Evolutionary conservation across 345 rosid species (phyloP).

Genomic region (Noccaea caerulescens): DNA sequence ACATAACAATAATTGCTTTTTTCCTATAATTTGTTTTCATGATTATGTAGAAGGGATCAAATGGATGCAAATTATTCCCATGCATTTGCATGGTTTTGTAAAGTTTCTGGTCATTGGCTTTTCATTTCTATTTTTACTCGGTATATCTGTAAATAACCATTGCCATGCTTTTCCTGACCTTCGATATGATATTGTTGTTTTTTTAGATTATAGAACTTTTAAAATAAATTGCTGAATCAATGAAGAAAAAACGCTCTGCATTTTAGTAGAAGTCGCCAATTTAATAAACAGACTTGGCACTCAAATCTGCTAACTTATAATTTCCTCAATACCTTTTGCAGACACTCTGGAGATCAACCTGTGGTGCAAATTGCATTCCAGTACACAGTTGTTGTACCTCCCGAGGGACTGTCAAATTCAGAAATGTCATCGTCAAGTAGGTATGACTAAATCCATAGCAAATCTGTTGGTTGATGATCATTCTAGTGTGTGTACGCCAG

Average conservation of each 20-base stretch:
- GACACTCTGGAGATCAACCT: slow-evolving; percentile 83
- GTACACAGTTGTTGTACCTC: slow-evolving; percentile 84
- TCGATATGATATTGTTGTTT: not conserved
- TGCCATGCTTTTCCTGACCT: slow-evolving; percentile 10
- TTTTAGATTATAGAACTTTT: not conserved
- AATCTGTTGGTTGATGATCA: slow-evolving; percentile 3
- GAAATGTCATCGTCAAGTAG: slow-evolving; percentile 61
- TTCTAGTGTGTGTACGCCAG: slow-evolving; percentile 1
- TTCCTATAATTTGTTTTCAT: slow-evolving; percentile 1
- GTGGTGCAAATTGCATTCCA: slow-evolving; percentile 94
- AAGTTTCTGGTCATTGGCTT: slow-evolving; percentile 13
- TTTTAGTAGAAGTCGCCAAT: slow-evolving; percentile 14
- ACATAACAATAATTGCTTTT: slow-evolving; percentile 3
- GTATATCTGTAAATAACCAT: not conserved
- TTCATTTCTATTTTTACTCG: not conserved
- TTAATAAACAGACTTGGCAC: not conserved
- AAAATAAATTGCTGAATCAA: not conserved
- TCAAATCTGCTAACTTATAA: slow-evolving; percentile 21
- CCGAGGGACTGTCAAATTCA: slow-evolving; percentile 69
- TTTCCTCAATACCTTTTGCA: slow-evolving; percentile 43
- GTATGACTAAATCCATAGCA: slow-evolving; percentile 49
- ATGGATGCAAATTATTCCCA: slow-evolving; percentile 7
- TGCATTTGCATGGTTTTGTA: not conserved
- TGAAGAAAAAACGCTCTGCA: not conserved
- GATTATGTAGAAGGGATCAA: slow-evolving; percentile 1